phyloP scores from a whole-genome alignment of 2,329 filamentous ascomycete species.

The Akanthomyces muscarius region DNA sequence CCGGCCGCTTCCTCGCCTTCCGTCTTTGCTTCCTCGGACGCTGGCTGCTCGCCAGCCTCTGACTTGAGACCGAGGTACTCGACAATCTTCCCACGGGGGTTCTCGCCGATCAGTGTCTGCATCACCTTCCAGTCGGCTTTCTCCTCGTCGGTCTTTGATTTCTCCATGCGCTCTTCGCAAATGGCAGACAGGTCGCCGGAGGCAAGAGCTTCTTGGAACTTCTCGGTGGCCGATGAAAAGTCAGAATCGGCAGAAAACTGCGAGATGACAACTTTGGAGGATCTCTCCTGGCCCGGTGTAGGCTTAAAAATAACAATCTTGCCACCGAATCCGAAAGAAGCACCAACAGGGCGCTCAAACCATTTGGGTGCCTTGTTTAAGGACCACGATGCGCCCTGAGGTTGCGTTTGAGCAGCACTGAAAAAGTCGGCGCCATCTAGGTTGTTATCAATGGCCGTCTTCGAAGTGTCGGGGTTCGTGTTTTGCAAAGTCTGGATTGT shows the following conservation, averaged over 20 bases:
- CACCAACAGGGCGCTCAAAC: conserved; percentile 80
- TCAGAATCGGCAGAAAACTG: conserved; percentile 85
- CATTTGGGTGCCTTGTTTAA: conserved; percentile 83
- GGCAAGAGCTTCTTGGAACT: conserved; percentile 79
- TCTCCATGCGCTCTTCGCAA: conserved; percentile 72
- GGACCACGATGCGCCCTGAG: conserved; percentile 85
- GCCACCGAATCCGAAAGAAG: conserved; percentile 92
- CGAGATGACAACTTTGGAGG: conserved; percentile 77
- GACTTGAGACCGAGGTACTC: conserved; percentile 86
- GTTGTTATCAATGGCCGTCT: conserved; percentile 61
- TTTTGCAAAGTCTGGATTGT: conserved; percentile 91
- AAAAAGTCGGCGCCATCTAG: conserved; percentile 96
- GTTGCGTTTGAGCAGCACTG: conserved; percentile 84
- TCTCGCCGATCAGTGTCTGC: conserved; percentile 78
- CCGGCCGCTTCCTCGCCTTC: conserved; percentile 25
- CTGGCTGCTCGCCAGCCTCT: conserved; percentile 50
- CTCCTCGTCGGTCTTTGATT: conserved; percentile 80
- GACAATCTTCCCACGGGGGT: conserved; percentile 79
- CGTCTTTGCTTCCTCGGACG: conserved; percentile 24
- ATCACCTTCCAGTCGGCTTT: conserved; percentile 96
- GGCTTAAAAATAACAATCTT: conserved; percentile 76
- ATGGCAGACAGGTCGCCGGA: conserved; percentile 73
- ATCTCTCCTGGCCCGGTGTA: conserved; percentile 57
- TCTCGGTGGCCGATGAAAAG: conserved; percentile 77
- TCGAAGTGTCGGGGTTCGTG: conserved; percentile 73